phyloP scores from a whole-genome alignment of 2,329 filamentous ascomycete species.

The Colletotrichum sp. region DNA sequence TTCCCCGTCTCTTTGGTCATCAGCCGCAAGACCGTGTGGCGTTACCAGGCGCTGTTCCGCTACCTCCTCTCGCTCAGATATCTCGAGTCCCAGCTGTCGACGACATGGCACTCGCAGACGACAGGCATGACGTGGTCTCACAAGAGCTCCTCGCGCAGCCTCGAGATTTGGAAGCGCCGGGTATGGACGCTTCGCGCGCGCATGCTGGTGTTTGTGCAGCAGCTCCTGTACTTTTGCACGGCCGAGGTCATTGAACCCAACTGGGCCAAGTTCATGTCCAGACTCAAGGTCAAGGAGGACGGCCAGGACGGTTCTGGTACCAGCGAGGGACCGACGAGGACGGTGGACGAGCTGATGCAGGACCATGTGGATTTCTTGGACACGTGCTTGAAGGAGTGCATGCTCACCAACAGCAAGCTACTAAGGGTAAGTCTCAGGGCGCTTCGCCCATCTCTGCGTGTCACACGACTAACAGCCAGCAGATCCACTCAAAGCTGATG shows the following conservation, averaged over 20 bases:
- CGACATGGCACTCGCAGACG: conserved; percentile 89
- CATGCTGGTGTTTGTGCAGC: conserved; percentile 97
- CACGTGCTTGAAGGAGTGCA: conserved; percentile 97
- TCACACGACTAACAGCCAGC: conserved; percentile 19
- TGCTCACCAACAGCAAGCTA: conserved; percentile 96
- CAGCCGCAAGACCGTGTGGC: conserved; percentile 93
- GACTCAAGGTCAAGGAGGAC: conserved; percentile 69
- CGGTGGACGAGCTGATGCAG: conserved; percentile 98
- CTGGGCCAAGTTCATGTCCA: conserved; percentile 92
- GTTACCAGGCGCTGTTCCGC: conserved; percentile 94
- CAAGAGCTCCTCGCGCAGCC: conserved; percentile 70
- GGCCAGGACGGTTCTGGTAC: conserved; percentile 21
- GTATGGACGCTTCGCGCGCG: conserved; percentile 90
- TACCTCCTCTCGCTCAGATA: conserved; percentile 90
- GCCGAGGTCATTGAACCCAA: conserved; percentile 98
- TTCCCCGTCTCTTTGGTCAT: conserved; percentile 96
- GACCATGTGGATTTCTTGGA: conserved; percentile 98
- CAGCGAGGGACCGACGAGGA: conserved; percentile 56
- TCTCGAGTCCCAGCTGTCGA: conserved; percentile 84
- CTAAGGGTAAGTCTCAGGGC: conserved; percentile 67
- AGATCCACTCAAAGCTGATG: conserved; percentile 98
- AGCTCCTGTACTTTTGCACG: conserved; percentile 95
- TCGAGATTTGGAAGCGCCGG: conserved; percentile 91
- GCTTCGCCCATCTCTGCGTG: neutral
- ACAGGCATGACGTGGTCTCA: conserved; percentile 83